These are phyloP conservation scores for Blastocystis sp. DNA, from an alignment of 352 stramenopile genomes.

Conservation along the genomic window DNA sequence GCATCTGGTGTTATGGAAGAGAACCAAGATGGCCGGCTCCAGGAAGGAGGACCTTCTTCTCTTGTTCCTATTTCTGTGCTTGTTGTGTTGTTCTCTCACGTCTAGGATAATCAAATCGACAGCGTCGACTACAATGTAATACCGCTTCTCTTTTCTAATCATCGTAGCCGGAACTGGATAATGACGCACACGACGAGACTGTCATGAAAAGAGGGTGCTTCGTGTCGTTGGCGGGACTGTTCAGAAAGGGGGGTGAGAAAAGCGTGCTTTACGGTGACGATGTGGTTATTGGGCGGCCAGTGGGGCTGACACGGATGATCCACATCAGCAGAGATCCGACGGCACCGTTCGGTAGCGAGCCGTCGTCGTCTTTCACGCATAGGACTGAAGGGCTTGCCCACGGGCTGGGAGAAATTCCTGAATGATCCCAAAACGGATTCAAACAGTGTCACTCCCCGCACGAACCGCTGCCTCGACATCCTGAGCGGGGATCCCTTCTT, in stretches of 20 bases:
- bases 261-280: background rate
- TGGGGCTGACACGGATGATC: background rate
- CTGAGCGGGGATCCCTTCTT: conserved; percentile 73
- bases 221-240: no score
- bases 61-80: background rate
- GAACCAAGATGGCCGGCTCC: background rate
- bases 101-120: no score
- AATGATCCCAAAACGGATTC: conserved; percentile 77
- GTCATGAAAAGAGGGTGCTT: no score
- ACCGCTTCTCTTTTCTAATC: no score
- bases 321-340: conserved; percentile 74
- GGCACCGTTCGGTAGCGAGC: conserved; percentile 69
- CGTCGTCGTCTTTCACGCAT: background rate
- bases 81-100: no score
- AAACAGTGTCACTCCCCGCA: conserved; percentile 74
- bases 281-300: background rate
- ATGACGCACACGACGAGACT: no score
- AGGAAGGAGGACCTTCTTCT: background rate
- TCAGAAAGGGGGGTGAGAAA: no score
- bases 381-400: conserved; percentile 74
- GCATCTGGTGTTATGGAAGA: no score
- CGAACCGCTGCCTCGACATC: conserved; percentile 76
- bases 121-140: no score
- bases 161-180: no score
- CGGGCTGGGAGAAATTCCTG: conserved; percentile 74